Evolutionary conservation across 2,329 filamentous ascomycete genomes (phyloP), one percentile per base, ranked within the genome.

Genomic region (Verticillium isaacii): DNA sequence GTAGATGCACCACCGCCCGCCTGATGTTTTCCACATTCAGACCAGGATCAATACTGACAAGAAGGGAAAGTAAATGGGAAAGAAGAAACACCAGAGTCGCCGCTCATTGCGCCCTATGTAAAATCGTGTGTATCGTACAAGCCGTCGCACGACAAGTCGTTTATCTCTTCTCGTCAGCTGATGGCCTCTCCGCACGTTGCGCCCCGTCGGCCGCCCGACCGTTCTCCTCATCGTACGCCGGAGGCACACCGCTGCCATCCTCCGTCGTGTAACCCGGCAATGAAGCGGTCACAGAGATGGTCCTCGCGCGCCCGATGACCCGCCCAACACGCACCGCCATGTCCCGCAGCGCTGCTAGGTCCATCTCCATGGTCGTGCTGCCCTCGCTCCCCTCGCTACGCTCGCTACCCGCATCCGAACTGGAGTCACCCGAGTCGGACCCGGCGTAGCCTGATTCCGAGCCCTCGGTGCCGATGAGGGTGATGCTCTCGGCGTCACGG

Each of bases 341-440:
- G 41, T 54, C 58, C 2, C 58, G 58, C n/a, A 59, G 32, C 11
- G 41, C 41, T 17, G 41, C 45, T 3, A 59, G 45, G 45, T 59
- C 58, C 58, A 59, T 54, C 58, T 59, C 58, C 58, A 59, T 59
- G 15, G 58, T 59, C 17, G 58, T 55, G 32, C 58, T 41, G 14
- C 34, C 37, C 5, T 41, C 34, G 19, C 56, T 58, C 15, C 56
- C 36, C 15, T 52, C 23, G 25, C 57, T 19, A 12, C 57, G 25
- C 19, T 55, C 52, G 52, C 29, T 32, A 23, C 17, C 52, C 19
- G 52, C 23, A 23, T 55, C 54, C 14, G 25, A 32, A 19, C 32
- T 25, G 12, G 25, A 32, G 15, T 56, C 54, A 17, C 54, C 54
- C 25, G 25, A 32, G 15, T 56, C 54, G 54, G 25, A 56, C 15